These are phyloP conservation scores for Xanthoconium purpureum DNA, from an alignment of 768 basidiomycete species.

Conservation along the genomic window DNA sequence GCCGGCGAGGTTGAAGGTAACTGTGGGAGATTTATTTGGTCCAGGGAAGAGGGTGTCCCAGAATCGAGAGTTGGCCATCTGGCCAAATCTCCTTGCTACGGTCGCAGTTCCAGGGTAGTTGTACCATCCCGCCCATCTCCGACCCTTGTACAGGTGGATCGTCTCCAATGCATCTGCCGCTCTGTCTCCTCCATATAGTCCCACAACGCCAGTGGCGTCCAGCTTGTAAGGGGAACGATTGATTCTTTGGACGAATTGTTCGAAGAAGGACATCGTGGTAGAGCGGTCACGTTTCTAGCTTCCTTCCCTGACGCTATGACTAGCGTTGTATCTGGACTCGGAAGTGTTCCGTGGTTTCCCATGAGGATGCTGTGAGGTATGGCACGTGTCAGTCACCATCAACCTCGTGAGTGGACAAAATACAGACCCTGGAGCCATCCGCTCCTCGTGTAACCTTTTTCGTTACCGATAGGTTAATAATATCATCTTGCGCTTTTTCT, in stretches of 20 bases:
- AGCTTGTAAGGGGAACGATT: conserved; percentile 20
- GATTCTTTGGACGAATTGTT: conserved; percentile 8
- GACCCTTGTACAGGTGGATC: conserved; percentile 31
- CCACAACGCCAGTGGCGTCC: conserved; percentile 29
- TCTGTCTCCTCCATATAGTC: conserved; percentile 33
- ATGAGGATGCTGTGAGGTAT: not conserved
- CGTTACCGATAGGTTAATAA: too few relatives aligned
- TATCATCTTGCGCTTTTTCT: too few relatives aligned
- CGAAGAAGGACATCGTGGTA: conserved; percentile 15
- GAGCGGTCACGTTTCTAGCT: not conserved
- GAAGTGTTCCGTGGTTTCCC: not conserved
- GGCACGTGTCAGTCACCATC: not conserved
- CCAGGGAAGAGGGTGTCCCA: conserved; percentile 36
- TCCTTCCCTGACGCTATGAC: not conserved
- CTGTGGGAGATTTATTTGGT: conserved; percentile 22
- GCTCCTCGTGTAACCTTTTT: too few relatives aligned
- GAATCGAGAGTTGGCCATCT: conserved; percentile 23
- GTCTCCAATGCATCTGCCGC: conserved; percentile 32
- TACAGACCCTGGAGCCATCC: too few relatives aligned
- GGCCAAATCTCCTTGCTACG: conserved; percentile 34
- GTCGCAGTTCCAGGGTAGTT: conserved; percentile 33
- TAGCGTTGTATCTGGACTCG: conserved; percentile 15
- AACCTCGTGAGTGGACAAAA: not conserved
- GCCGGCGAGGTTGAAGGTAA: conserved; percentile 28
- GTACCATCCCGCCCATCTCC: conserved; percentile 36